Base-by-base conservation (phyloP, 768 basidiomycete species). In the Boletales sp. region DNA sequence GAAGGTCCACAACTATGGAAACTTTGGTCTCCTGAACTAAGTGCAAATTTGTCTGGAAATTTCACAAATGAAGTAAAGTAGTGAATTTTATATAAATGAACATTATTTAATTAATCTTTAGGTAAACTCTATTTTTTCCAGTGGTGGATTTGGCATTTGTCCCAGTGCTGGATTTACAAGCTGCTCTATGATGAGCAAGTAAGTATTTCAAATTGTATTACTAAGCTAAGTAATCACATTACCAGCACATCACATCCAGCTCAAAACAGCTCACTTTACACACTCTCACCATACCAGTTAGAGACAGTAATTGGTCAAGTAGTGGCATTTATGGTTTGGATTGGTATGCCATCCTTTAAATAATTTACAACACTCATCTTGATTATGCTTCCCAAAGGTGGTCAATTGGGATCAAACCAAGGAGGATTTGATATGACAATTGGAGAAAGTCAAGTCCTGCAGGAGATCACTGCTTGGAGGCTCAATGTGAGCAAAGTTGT, bases 291-390 rank as follows among this genome's bases (percentile, higher is more conserved):
- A 33, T 28, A 36, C 6, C 28, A 43, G 5, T 9, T 59, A 2
- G 41, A 59, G 28, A 19, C 41, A 4, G 48, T n/a, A 9, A 32
- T 59, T 35, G 46, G 51, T 18, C 3, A 46, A 1, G 36, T 37
- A 6, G 35, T 46, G 15, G 58, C 58, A 33, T 28, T 33, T 3
- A 28, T 40, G 13, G 12, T 59, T 19, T 59, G 54, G 58, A 48
- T 36, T 13, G 48, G 58, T 60, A 36, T 21, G 13, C 39, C 4
- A 44, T 17, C 15, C 3, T 4, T n/a, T 18, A 19, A 19, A 38
- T 38, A 10, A 38, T 11, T 10, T 12, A 18, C 18, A 5, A 5
- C 0, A 5, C 30, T 28, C 30, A 19, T 21, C 21, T 21, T 21
- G 21, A 2, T 21, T 21, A 4, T 21, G 21, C 4, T 21, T 21